Base-by-base conservation (phyloP, 306 rosid species). In the Gynostemma pentaphyllum region DNA sequence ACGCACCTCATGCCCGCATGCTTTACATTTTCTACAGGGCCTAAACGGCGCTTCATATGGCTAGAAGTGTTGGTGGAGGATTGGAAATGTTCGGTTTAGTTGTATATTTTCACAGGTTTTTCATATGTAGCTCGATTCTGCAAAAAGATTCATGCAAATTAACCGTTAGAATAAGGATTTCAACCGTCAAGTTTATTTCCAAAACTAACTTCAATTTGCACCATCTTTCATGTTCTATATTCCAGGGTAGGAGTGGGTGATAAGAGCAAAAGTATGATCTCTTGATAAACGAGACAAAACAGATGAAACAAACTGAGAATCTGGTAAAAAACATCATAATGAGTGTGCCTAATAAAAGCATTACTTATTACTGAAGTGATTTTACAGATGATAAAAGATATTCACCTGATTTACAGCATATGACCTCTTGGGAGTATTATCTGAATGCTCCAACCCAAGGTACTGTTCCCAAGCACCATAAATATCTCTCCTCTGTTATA, bases 391-490 rank as follows among this genome's bases (percentile, higher is more conserved):
- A 30, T 15, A 1, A 36, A 64, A 9, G 70, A 61, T 47, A 16
- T 32, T 66, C 70, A 85, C 98, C 87, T 91, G 98, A 74, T 85
- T 80, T 49, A 68, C 81, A 1, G 89, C 78, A 74, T 77, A 82
- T 37, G 88, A 72, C 74, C 96, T 82, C 75, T 81, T 88, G 7
- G 96, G 88, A 41, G 85, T 59, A 81, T 68, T 84, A 72, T 83
- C 95, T 45, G 87, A 71, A 72, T 91, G 98, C 64, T 91, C 98
- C 83, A 91, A 73, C 37, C 98, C 98, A n/a, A 91, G 96, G 78
- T 88, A 91, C 68, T 91, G 98, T 80, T 91, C 98, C 98, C 98
- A 91, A 16, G 96, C 92, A 24, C 98, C 96, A 36, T 91, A 88
- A 55, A 85, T 77, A 71, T 91, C 96, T 69, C 95, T 86, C 66